Base-by-base conservation (phyloP, 2,329 filamentous ascomycete genomes). In the Xylaria sp. region DNA sequence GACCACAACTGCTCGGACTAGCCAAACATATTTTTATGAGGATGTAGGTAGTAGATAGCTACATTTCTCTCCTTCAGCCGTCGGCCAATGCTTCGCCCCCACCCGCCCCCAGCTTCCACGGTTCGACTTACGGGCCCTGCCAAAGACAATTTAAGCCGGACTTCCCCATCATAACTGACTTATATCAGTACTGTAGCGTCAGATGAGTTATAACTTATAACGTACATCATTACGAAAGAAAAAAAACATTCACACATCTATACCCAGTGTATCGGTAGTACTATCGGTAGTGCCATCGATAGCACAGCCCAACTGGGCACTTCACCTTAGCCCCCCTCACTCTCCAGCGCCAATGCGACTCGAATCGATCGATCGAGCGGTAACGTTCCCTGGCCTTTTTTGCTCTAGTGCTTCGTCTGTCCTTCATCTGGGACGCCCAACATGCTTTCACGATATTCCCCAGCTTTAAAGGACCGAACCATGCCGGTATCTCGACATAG, bases 401-500 rank as follows among this genome's bases (percentile, higher is more conserved):
- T 29, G 9, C 29, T 31, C 33, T 51, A n/a, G n/a, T n/a, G 0
- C 17, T 17, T 31, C 20, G 5, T 5, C 17, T 7, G 3, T 13
- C 39, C 29, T 49, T 55, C 29, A 20, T 42, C 20, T 44, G 10
- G 5, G 54, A 33, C 27, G 17, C 55, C 54, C n/a, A 44, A 22
- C 58, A 31, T 42, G 13, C 29, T 36, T 60, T 63, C 64, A 60
- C 55, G 59, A 60, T 63, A 44, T 10, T 22, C 9, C 20, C 33
- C 27, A 56, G 17, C 49, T 56, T 20, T 50, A 51, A 67, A 67
- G 61, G 65, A 56, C 65, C 65, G 65, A 67, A 56, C 33, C 22
- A 33, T 63, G 49, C 39, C 44, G 25, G 49, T 55, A 50, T 54
- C 33, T 36, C 51, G 27, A 56, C 33, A 36, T 25, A 45, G 49